Base-by-base conservation (phyloP, 306 rosid genomes). In the Glycine latifolia region DNA sequence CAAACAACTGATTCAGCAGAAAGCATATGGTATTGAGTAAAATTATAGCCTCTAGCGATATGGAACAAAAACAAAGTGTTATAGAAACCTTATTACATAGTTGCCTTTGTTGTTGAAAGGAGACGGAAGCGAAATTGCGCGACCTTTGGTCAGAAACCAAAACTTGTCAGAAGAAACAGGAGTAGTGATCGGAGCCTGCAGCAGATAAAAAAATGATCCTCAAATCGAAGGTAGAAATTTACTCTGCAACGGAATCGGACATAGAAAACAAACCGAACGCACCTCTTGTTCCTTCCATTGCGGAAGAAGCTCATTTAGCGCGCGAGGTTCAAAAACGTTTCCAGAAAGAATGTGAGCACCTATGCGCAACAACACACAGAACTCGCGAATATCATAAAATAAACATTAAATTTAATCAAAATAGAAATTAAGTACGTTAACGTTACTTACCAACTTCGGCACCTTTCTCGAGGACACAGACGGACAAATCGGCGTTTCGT, bases 271-370 rank as follows among this genome's bases (percentile, higher is more conserved):
- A 33, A 47, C 39, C 76, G 63, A 59, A 79, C 73, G 66, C 67
- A 92, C 99, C 97, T 93, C 90, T 75, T 90, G 89, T 74, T 93
- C 88, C 78, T 75, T 95, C 97, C 99, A 95, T 66, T 85, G 87
- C 11, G 97, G 99, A 67, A 95, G 86, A 85, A 95, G 95, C 71
- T 95, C 99, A 71, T 95, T 76, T 77, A 93, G 70, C 4, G 97
- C 97, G 67, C 97, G 97, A 31, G 99, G 95, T 73, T 95, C 97
- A 83, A 95, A 95, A 67, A 93, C 95, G 81, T 93, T 95, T 69
- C 99, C 97, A 66, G 99, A 95, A 84, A 95, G 67, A 79, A 93
- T 89, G 77, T 95, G 99, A 48, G 97, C 97, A 79, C 99, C 99
- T 95, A 44, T 85, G 11, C 52, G 80, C 49, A 53, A 50, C n/a